These are phyloP conservation scores for Psidium guajava DNA, from an alignment of 345 rosid genomes.

Conservation along the genomic window DNA sequence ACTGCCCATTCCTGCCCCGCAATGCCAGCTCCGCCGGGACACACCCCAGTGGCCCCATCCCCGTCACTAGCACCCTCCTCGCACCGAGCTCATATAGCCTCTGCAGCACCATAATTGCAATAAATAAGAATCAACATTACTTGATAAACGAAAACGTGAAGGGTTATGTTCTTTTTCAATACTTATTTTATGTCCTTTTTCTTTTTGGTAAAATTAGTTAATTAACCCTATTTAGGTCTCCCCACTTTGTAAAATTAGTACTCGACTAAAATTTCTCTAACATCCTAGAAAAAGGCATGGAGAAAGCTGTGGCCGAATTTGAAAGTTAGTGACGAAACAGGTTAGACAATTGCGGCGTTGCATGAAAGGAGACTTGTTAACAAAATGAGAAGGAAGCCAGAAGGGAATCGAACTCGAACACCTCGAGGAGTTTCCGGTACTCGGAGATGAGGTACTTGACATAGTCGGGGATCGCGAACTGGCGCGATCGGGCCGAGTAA, in stretches of 20 bases:
- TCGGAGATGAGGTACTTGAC: constrained; percentile 70
- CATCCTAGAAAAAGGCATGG: background rate
- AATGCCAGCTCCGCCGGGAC: constrained; percentile 72
- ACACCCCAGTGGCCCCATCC: constrained; percentile 83
- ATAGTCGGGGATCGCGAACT: constrained; percentile 51
- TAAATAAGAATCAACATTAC: background rate
- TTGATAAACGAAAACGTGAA: background rate
- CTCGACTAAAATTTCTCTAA: background rate
- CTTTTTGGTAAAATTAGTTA: background rate
- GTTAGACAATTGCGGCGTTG: background rate
- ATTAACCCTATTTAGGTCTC: background rate
- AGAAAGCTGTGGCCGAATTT: background rate
- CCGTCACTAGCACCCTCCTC: constrained; percentile 68
- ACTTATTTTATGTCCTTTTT: background rate
- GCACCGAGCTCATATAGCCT: constrained; percentile 63
- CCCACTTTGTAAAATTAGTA: background rate
- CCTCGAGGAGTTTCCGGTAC: constrained; percentile 54
- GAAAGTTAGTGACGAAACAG: background rate
- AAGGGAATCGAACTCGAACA: constrained; percentile 1
- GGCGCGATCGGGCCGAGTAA: constrained; percentile 71
- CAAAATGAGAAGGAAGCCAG: background rate
- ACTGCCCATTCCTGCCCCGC: constrained; percentile 62
- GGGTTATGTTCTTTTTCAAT: background rate
- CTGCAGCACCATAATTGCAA: constrained; percentile 15
- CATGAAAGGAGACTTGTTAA: background rate